Evolutionary conservation across 805 yeast genomes (phyloP), one percentile per base, ranked within the genome.

Genomic region (Pichia thaimueangensis): DNA sequence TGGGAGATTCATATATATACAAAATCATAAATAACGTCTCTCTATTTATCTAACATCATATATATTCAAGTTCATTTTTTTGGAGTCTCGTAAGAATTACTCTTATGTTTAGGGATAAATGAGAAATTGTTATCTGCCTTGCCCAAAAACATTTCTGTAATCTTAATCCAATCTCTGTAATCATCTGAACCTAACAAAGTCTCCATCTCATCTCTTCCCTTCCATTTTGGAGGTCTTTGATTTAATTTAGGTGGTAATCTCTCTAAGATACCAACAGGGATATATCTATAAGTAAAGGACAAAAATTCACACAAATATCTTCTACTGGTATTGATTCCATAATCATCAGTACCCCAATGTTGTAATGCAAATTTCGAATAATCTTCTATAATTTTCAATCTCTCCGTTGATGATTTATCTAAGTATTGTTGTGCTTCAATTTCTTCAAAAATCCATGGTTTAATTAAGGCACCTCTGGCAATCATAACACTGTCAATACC

Each of bases 361-460:
- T 87, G 87, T 51, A 93, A 70, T 0, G 98, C 97, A 59, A 68
- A 85, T 42, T 80, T 66, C 4, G 95, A 78, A 59, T 80, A 93
- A 39, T 71, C 73, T 49, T 70, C 69, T 54, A 91, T 62, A 33
- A 82, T 76, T 29, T 81, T 94, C 43, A 93, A 73, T 62, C 99
- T 76, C 64, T 93, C 97, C 17, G 82, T 69, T n/a, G 96, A 81
- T 2, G 86, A 70, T 66, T 91, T 93, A 62, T 93, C 99, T 48
- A 93, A 64, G 60, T 87, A 80, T 63, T 93, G 97, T 54, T 80
- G 78, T 6, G 91, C 71, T 45, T 91, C 94, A 43, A 93, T 76
- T 65, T 93, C 99, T 67, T 93, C 97, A 54, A 91, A 93, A 39
- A 93, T 86, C 99, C 99, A 93, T 28, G 99, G 99, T 65, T 93